Conservation (phyloP, 345 rosid genomes). For the Clarkia xantiana region DNA sequence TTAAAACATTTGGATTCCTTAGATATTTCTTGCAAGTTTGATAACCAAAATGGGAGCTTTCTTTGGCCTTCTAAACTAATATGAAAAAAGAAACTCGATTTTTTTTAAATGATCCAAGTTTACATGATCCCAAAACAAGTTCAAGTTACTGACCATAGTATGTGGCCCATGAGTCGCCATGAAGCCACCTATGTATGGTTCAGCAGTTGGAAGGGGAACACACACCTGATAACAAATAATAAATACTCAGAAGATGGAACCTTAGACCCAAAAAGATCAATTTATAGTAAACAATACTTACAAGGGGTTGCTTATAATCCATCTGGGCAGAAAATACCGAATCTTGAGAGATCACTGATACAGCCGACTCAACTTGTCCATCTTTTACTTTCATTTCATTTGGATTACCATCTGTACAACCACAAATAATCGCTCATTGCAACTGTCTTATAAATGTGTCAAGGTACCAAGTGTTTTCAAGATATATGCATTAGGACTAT, state of each 20-base stretch:
- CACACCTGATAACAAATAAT: conserved; percentile 6
- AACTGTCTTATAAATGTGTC: too few relatives aligned
- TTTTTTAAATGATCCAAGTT: too few relatives aligned
- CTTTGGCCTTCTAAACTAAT: too few relatives aligned
- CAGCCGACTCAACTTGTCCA: conserved; percentile 20
- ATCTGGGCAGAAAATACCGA: conserved; percentile 34
- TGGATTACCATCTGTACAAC: conserved; percentile 32
- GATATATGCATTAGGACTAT: too few relatives aligned
- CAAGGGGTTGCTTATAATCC: conserved; percentile 19
- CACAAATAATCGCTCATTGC: conserved; percentile 1
- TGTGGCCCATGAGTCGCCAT: conserved; percentile 36
- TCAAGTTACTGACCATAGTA: conserved; percentile 23
- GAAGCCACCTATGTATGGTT: conserved; percentile 36
- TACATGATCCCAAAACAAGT: too few relatives aligned
- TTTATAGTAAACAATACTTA: conserved; percentile 16
- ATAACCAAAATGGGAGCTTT: too few relatives aligned
- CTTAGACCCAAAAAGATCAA: conserved; percentile 3
- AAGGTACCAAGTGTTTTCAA: too few relatives aligned
- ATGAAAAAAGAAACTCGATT: too few relatives aligned
- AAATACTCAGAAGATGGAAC: conserved; percentile 6
- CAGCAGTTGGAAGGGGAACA: conserved; percentile 32
- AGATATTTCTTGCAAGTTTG: too few relatives aligned
- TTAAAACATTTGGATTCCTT: too few relatives aligned
- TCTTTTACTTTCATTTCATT: conserved; percentile 22
- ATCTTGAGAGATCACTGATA: conserved; percentile 31